These are phyloP conservation scores for Fusarium sp. DNA, from an alignment of 2,329 filamentous ascomycete genomes.

Conservation along the genomic window DNA sequence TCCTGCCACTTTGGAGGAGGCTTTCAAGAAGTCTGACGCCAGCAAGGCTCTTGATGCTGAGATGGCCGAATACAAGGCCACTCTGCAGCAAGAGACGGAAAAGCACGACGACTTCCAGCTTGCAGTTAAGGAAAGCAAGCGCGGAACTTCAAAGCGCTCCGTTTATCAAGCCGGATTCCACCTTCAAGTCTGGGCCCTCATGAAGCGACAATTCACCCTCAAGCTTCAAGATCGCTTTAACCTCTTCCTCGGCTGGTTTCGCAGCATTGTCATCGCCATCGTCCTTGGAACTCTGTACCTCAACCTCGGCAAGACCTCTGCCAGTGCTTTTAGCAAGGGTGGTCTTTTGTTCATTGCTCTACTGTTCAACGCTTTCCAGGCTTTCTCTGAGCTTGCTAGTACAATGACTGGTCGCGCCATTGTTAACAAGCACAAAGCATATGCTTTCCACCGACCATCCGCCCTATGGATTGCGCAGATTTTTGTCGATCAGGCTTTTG, in stretches of 20 bases:
- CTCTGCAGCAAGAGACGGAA: constrained; percentile 72
- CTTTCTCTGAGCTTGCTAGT: constrained; percentile 80
- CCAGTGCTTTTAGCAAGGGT: constrained; percentile 83
- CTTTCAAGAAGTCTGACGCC: constrained; percentile 75
- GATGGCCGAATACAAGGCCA: constrained; percentile 76
- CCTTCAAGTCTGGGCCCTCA: constrained; percentile 83
- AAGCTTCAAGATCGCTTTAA: constrained; percentile 89
- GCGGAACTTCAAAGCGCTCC: constrained; percentile 78
- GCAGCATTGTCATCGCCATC: constrained; percentile 78
- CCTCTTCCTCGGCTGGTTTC: constrained; percentile 78
- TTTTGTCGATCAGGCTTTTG: constrained; percentile 80
- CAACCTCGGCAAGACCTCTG: constrained; percentile 72
- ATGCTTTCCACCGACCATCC: constrained; percentile 85
- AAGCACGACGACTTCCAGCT: constrained; percentile 81
- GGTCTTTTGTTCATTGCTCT: constrained; percentile 85
- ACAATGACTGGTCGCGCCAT: constrained; percentile 83
- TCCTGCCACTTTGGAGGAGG: constrained; percentile 74
- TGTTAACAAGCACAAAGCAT: constrained; percentile 86
- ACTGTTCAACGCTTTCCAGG: constrained; percentile 89
- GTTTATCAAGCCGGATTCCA: constrained; percentile 89
- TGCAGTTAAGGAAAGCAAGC: constrained; percentile 83
- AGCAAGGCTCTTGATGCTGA: constrained; percentile 70
- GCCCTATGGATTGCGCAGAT: constrained; percentile 88
- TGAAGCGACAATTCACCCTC: constrained; percentile 86
- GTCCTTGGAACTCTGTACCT: constrained; percentile 85